phyloP scores from a whole-genome alignment of 176 grass and related monocot genomes.

The Tillandsia leiboldiana region DNA sequence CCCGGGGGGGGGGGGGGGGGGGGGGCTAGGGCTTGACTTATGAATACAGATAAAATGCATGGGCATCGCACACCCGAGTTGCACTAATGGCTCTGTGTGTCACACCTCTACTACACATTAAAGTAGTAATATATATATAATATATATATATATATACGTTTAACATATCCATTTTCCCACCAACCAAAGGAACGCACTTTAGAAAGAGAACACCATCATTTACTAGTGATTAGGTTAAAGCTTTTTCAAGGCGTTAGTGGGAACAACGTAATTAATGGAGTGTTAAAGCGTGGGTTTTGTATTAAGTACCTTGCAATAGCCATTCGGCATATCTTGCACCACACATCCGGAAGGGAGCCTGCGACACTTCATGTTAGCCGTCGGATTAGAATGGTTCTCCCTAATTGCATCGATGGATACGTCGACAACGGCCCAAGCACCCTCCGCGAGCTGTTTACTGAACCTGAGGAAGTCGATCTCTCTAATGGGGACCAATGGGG shows the following conservation, averaged over 20 bases:
- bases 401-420: conserved; percentile 64
- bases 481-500: conserved; percentile 69
- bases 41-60: conserved; percentile 19
- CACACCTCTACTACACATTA: no score
- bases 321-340: conserved; percentile 63
- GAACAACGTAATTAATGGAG: background rate
- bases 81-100: no score
- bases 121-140: no score
- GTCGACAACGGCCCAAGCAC: conserved; percentile 78
- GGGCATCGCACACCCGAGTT: conserved; percentile 5
- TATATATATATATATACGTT: no score
- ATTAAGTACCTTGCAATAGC: conserved; percentile 72
- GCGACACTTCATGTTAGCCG: conserved; percentile 37
- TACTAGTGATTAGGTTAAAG: background rate
- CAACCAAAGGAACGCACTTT: background rate
- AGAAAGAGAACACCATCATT: background rate
- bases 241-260: background rate
- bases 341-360: conserved; percentile 85
- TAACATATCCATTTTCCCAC: no score
- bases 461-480: conserved; percentile 68
- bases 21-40: conserved; percentile 29
- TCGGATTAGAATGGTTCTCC: conserved; percentile 27
- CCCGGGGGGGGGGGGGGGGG: conserved; percentile 10
- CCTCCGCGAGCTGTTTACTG: conserved; percentile 61
- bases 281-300: background rate